A percentile compares a stretch with the other conserved stretches of the same genome.
These are phyloP conservation scores for Podosphaera aphanis DNA, from an alignment of 2,329 filamentous ascomycete genomes.

Conservation along the genomic window DNA sequence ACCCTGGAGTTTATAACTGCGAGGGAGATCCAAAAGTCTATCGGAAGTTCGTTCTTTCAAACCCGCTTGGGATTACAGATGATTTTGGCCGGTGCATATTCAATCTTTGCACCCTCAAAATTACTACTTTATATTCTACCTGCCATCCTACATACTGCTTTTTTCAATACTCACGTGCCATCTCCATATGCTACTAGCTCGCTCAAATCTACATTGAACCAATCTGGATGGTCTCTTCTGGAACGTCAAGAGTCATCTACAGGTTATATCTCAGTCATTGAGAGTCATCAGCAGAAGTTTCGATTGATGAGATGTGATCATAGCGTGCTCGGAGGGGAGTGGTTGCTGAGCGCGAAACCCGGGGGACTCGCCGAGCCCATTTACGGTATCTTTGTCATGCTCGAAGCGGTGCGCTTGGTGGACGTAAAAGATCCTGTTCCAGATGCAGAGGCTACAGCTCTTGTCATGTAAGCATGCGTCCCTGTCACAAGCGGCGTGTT, in stretches of 20 bases:
- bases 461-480: slow-evolving; percentile 51
- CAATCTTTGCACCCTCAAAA: slow-evolving; percentile 43
- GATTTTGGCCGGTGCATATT: slow-evolving; percentile 38
- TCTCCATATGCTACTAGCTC: slow-evolving; percentile 32
- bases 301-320: slow-evolving; percentile 81
- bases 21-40: slow-evolving; percentile 22
- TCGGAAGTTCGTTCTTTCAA: slow-evolving; percentile 39
- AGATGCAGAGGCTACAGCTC: slow-evolving; percentile 49
- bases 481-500: background rate
- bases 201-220: slow-evolving; percentile 41
- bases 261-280: slow-evolving; percentile 76
- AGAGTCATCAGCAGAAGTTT: slow-evolving; percentile 47
- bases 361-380: slow-evolving; percentile 69
- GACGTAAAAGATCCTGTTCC: slow-evolving; percentile 28
- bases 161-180: slow-evolving; percentile 52
- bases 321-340: slow-evolving; percentile 79
- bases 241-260: slow-evolving; percentile 71
- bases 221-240: slow-evolving; percentile 49
- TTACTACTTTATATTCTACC: slow-evolving; percentile 44
- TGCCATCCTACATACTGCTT: slow-evolving; percentile 44
- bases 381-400: slow-evolving; percentile 86
- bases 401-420: slow-evolving; percentile 73
- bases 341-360: slow-evolving; percentile 38
- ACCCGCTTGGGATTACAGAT: slow-evolving; percentile 53
- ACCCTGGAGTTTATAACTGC: slow-evolving; percentile 17